These are phyloP conservation scores for Curvularia verruculosa DNA, from an alignment of 2,329 filamentous ascomycete genomes.

Conservation along the genomic window DNA sequence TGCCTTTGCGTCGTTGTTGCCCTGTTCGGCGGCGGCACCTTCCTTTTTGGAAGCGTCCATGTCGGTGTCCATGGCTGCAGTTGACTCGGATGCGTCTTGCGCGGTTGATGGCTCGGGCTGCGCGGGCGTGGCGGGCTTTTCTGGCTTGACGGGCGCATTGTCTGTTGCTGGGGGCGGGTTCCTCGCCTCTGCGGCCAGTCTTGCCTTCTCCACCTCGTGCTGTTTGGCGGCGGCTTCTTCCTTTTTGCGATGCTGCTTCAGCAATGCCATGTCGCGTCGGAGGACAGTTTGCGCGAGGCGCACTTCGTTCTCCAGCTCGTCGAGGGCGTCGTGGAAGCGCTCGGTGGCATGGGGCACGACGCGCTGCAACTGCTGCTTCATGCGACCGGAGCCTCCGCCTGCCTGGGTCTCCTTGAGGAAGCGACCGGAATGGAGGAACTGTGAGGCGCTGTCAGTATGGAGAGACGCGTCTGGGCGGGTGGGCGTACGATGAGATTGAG, in stretches of 20 bases:
- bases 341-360: slow-evolving; percentile 51
- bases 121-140: slow-evolving; percentile 21
- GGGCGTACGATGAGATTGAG: slow-evolving; percentile 55
- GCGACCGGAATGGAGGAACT: slow-evolving; percentile 55
- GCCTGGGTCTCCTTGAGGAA: slow-evolving; percentile 52
- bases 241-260: slow-evolving; percentile 44
- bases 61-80: slow-evolving; percentile 18
- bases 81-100: slow-evolving; percentile 14
- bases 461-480: slow-evolving; percentile 5
- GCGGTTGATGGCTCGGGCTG: slow-evolving; percentile 13
- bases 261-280: slow-evolving; percentile 46
- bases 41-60: slow-evolving; percentile 19
- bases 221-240: slow-evolving; percentile 44
- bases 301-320: slow-evolving; percentile 57
- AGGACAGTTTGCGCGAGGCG: slow-evolving; percentile 43
- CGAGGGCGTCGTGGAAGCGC: slow-evolving; percentile 59
- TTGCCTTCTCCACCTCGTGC: slow-evolving; percentile 40
- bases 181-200: slow-evolving; percentile 38
- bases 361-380: slow-evolving; percentile 44
- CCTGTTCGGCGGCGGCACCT: slow-evolving; percentile 1
- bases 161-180: slow-evolving; percentile 13
- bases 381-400: slow-evolving; percentile 37
- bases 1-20: slow-evolving; percentile 12
- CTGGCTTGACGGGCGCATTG: slow-evolving; percentile 21
- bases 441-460: slow-evolving; percentile 13